phyloP scores from a whole-genome alignment of 805 yeast genomes.

The Starmerella stigmatis region DNA sequence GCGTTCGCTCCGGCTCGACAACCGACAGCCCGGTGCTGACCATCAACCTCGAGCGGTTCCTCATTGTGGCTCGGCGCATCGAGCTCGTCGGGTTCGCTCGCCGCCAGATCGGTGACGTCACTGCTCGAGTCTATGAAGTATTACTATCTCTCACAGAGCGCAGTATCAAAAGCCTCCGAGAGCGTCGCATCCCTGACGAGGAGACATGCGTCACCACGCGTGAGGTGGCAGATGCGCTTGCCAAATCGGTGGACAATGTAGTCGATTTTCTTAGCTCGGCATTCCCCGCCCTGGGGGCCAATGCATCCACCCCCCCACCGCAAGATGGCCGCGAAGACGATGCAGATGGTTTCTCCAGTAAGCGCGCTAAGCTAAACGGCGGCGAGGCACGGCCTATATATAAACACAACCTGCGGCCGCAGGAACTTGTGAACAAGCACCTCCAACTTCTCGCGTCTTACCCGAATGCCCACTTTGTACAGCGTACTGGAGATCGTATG shows the following conservation, averaged over 20 bases:
- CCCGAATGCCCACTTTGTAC: conserved; percentile 45
- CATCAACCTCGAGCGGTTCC: conserved; percentile 54
- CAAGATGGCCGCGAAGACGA: conserved; percentile 1
- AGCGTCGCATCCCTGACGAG: conserved; percentile 27
- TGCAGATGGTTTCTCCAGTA: conserved; percentile 10
- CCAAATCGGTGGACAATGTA: not conserved
- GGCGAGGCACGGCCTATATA: conserved; percentile 26
- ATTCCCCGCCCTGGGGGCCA: conserved; percentile 5
- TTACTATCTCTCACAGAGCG: conserved; percentile 51
- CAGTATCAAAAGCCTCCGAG: conserved; percentile 4
- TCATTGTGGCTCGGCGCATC: conserved; percentile 53
- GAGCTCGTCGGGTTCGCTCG: conserved; percentile 54
- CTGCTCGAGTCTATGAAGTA: conserved; percentile 52
- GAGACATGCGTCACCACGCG: conserved; percentile 22
- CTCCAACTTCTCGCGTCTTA: conserved; percentile 52
- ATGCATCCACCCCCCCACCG: not conserved
- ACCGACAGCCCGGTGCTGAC: conserved; percentile 32
- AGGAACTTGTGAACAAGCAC: conserved; percentile 46
- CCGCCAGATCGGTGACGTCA: conserved; percentile 57
- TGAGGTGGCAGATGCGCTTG: conserved; percentile 15
- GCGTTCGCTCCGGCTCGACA: conserved; percentile 3
- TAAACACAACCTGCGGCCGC: conserved; percentile 7
- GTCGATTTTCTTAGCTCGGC: conserved; percentile 13
- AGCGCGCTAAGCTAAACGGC: conserved; percentile 14
- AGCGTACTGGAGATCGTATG: conserved; percentile 44